phyloP scores from a whole-genome alignment of 257 asterid genomes.

The Oldenlandia corymbosa region DNA sequence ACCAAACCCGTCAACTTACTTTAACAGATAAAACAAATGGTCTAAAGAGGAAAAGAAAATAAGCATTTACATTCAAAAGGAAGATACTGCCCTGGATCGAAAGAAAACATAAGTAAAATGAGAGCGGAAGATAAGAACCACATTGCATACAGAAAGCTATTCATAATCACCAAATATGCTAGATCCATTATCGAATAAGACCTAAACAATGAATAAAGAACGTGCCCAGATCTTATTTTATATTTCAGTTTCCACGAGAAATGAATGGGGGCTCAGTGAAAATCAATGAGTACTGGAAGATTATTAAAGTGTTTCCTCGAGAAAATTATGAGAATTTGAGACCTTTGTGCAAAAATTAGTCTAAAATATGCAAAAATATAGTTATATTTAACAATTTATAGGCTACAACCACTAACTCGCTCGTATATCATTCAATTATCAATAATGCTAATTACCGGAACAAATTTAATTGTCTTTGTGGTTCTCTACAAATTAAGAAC shows the following conservation, averaged over 20 bases:
- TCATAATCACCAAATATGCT: neutral
- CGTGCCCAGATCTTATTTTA: neutral
- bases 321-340: too few species aligned
- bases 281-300: too few species aligned
- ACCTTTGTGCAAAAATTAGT: too few species aligned
- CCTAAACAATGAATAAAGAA: neutral
- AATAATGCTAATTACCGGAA: too few species aligned
- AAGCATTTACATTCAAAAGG: neutral
- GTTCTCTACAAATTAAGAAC: slow-evolving; percentile 3
- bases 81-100: neutral
- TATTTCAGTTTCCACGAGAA: neutral
- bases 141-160: neutral
- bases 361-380: too few species aligned
- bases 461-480: too few species aligned
- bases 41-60: neutral
- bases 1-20: neutral
- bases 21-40: neutral
- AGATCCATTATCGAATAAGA: neutral
- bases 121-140: neutral
- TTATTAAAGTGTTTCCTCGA: too few species aligned
- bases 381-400: too few species aligned
- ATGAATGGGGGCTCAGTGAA: neutral
- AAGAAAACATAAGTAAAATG: neutral
- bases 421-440: too few species aligned
- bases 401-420: too few species aligned